Evolutionary conservation across 2,329 filamentous ascomycete species (phyloP), one percentile per base, ranked within the genome.

Genomic region (Epichloe typhina): DNA sequence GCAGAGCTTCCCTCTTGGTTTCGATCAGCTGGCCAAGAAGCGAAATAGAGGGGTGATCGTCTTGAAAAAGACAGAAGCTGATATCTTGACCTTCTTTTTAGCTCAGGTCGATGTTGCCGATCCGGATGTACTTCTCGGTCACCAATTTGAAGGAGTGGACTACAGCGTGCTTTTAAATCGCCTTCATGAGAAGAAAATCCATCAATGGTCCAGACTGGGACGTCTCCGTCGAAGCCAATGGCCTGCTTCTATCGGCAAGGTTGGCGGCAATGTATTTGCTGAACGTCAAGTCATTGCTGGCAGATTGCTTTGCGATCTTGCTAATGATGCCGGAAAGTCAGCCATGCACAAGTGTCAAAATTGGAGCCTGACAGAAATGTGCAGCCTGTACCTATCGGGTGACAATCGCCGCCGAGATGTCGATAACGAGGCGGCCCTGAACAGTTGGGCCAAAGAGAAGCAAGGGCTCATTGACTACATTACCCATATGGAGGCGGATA

Each of bases 321-420:
- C 85, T 52, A 98, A 98, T 64, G 93, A 98, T 59, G 87, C 94
- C 62, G 93, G 93, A 66, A 97, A 96, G 72, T 96, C 91, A 11
- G 80, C 89, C 57, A 97, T 97, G 91, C 83, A 80, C 60, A 95
- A 95, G 70, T 98, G 93, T 66, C 91, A 96, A 67, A 95, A 90
- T 3, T 98, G 93, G 93, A 95, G 86, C 66, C 75, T 98, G 66
- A 94, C 91, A 2, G 93, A 98, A 67, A 98, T 98, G 90, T 95
- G 89, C 65, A 87, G 84, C 56, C 76, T 97, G 15, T 95, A 96
- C 57, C 82, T 98, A 5, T 77, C 82, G 35, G 80, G 80, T 26
- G 80, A 80, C 51, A 84, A 84, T 62, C 74, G 74, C 41, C 84
- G 93, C 41, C 80, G 84, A 50, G 93, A 98, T 38, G 70, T 98